Percentiles rank a stretch among this genome's conserved stretches.
Conservation (phyloP, 345 rosid species). For the Rubroshorea leprosula region DNA sequence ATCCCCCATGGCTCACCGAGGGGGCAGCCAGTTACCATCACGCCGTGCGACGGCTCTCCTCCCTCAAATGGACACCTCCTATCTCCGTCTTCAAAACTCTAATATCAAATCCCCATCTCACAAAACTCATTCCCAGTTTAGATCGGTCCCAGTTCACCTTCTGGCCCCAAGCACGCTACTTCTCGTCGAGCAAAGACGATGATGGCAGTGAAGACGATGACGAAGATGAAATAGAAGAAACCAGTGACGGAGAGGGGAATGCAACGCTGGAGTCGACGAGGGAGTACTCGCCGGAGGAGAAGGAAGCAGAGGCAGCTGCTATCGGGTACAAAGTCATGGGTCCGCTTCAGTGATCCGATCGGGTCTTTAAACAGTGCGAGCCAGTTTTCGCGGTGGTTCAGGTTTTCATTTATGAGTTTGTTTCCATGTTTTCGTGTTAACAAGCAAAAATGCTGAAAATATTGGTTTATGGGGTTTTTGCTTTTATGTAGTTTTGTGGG, state of each 20-base stretch:
- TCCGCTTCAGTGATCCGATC: slow-evolving; percentile 47
- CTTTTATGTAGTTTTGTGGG: not conserved
- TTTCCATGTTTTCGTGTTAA: not conserved
- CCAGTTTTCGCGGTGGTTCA: slow-evolving; percentile 86
- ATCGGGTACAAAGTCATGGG: slow-evolving; percentile 81
- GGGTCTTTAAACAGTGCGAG: slow-evolving; percentile 58
- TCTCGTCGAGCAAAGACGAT: too few relatives aligned
- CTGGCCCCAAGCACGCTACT: too few relatives aligned
- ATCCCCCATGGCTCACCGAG: slow-evolving; percentile 63
- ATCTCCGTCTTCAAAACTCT: too few relatives aligned
- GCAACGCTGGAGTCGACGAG: slow-evolving; percentile 30
- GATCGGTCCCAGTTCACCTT: too few relatives aligned
- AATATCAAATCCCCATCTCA: too few relatives aligned
- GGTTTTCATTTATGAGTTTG: too few relatives aligned
- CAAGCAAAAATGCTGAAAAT: not conserved
- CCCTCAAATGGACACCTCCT: too few relatives aligned
- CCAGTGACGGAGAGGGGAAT: slow-evolving; percentile 30
- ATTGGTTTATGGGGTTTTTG: slow-evolving; percentile 1
- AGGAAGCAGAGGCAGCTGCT: too few relatives aligned
- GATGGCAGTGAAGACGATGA: not conserved
- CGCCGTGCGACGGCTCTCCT: slow-evolving; percentile 38
- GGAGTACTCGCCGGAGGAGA: slow-evolving; percentile 62
- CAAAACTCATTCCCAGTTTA: too few relatives aligned
- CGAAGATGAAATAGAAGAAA: slow-evolving; percentile 24
- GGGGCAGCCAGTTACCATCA: slow-evolving; percentile 47